Evolutionary conservation across 441 rosid species (phyloP), one percentile per base, ranked within the genome.

Genomic region (Erodium chrysanthum): DNA sequence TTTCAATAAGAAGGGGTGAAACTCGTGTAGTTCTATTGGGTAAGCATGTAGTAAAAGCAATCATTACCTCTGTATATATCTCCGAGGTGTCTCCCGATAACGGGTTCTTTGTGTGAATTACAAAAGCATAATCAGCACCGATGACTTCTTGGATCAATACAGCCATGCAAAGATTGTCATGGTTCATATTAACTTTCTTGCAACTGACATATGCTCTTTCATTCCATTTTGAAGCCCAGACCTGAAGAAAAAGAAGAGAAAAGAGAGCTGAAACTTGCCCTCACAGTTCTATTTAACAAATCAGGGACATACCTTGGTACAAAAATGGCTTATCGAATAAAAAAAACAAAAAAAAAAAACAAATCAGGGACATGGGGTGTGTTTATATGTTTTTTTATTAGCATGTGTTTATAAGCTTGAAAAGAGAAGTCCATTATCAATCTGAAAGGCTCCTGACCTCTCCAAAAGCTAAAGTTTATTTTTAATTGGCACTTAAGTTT

Each of bases 191-290:
- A n/a, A 76, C 77, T 79, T 79, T 91, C 76, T 71, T 84, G 66
- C 87, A 81, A 79, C 92, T 87, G 61, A 83, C 52, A 72, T 81
- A 87, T 46, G 92, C 91, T 84, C 91, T 85, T 72, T 88, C 92
- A 62, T 89, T 89, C 96, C 92, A 88, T 64, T 91, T 91, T 23
- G 96, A 91, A 81, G 94, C 91, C 96, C 97, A 89, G n/a, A 89
- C 92, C 95, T 86, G 69, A 46, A 56, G 27, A 72, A 64, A 15
- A 56, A 66, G 69, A 46, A 56, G 27, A 72, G 60, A 15, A 56
- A 66, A n/a, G 12, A 22, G 29, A 58, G 25, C 25, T 54, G 62
- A 21, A 58, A 58, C 29, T 58, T 58, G 62, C 62, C 62, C 21
- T 21, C 3, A 0, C 25, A 58, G 29, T 58, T 58, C 62, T 58